Evolutionary conservation across 1,284 basidiomycete species (phyloP), one percentile per base, ranked within the genome.

Genomic region (Apiotrichum brassicae): DNA sequence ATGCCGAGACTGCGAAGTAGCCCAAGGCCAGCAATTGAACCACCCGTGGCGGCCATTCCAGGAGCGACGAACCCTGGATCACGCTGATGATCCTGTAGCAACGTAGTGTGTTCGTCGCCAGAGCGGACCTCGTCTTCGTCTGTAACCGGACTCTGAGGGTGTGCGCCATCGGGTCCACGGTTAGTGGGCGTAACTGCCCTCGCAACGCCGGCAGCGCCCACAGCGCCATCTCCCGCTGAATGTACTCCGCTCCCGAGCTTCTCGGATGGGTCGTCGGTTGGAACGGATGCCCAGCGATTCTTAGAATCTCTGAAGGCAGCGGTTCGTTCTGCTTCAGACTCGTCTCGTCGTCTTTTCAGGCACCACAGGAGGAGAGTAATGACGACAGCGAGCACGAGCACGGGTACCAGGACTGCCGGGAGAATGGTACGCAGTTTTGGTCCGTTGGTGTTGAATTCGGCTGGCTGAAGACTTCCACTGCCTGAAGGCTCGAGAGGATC

Each of bases 1-100:
- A 49, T 22, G 3, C 54, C 54, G 3, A 56, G 46, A 7, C 48
- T 35, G 13, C 50, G 54, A 13, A 56, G 32, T 11, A 56, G 20
- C 3, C 38, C 54, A 6, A 56, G 22, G 1, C 48, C 48, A n/a
- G 34, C 54, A 16, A 40, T 40, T 6, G 46, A 28, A 9, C 46
- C 46, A 8, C 30, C 46, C 1, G 46, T 34, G 2, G 46, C 19
- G 0, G 30, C 38, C 23, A 39, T 33, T 16, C 32, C 38, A 16
- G 14, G 24, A 7, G 35, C 11, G 6, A 19, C 35, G 18, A 19
- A 26, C 18, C 13, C 43, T 6, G 28, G 26, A 9, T 28, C 34
- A 1, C 35, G 35, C 25, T 38, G 32, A 14, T 47, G 30, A 11
- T 19, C n/a, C 11, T 19, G 9, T n/a, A 47, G 8, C 18, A 47